Base-by-base conservation (phyloP, 2,329 filamentous ascomycete genomes). In the Penicillium occitanis region DNA sequence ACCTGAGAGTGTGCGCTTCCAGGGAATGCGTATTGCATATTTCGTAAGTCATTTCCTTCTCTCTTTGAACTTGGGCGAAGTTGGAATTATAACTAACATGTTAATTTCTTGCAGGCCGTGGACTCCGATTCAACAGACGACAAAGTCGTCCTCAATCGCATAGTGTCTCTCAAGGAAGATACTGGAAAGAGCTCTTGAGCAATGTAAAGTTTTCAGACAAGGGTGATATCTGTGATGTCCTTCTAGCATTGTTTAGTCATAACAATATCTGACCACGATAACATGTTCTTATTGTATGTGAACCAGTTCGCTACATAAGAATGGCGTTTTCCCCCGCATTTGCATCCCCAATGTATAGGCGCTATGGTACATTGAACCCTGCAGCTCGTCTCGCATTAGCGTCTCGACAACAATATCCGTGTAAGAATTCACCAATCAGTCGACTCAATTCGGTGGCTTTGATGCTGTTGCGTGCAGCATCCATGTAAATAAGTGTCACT, bases 21-120 rank as follows among this genome's bases (percentile, higher is more conserved):
- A 98, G 83, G 94, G 88, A 2, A 88, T 97, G 84, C 86, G 94
- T 33, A 91, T 94, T 59, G 94, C 90, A 10, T 97, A 96, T 76
- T 95, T 95, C 88, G 88, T 66, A 25, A 63, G 64, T 19, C 19
- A 19, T 19, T 19, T 19, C 19, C 19, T 19, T 19, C 19, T 19
- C 19, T 19, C 19, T 19, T 19, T 19, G 19, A 19, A 19, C 19
- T 19, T 19, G 19, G 19, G 19, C 19, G 19, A 19, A 19, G 19
- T 19, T 19, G 19, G 19, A 19, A 19, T 19, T 19, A 19, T 19
- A 19, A 19, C 19, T 19, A 19, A 19, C 19, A 19, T 19, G 19
- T 22, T 57, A 6, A 28, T 19, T 51, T 25, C 0, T 17, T 33
- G 6, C 57, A 66, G 64, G 48, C 82, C 68, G 70, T 96, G 77